A percentile compares a stretch with the other conserved stretches of the same genome.
These are phyloP conservation scores for Boletus insuetus DNA, from an alignment of 768 basidiomycete species.

Conservation along the genomic window DNA sequence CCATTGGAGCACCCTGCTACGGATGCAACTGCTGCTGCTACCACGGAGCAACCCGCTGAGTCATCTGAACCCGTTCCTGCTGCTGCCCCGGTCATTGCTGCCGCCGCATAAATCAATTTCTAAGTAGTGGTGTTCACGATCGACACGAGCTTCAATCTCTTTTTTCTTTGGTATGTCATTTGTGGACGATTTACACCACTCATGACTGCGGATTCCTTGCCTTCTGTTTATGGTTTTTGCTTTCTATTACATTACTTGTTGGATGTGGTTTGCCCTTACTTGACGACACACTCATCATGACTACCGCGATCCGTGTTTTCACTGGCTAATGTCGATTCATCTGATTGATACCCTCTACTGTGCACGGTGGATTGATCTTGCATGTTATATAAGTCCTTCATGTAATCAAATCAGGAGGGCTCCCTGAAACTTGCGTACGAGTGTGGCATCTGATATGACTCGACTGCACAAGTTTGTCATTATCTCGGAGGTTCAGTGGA, in stretches of 20 bases:
- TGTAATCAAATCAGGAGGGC: conserved; percentile 30
- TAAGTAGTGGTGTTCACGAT: conserved; percentile 35
- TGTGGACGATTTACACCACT: conserved; percentile 35
- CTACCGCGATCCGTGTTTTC: conserved; percentile 59
- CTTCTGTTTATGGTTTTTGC: conserved; percentile 33
- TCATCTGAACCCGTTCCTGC: conserved; percentile 40
- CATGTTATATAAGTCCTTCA: conserved; percentile 33
- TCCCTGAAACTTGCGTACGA: background rate
- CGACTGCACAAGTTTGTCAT: conserved; percentile 7
- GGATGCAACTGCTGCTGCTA: conserved; percentile 38
- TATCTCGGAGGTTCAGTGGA: background rate
- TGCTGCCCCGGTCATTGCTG: conserved; percentile 67
- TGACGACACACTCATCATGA: conserved; percentile 61
- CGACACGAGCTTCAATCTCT: conserved; percentile 42
- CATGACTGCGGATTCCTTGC: conserved; percentile 37
- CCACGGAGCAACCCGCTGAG: conserved; percentile 37
- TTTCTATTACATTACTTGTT: conserved; percentile 45
- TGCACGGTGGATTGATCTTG: conserved; percentile 30
- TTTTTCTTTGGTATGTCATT: conserved; percentile 36
- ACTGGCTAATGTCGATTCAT: conserved; percentile 68
- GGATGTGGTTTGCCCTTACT: conserved; percentile 60
- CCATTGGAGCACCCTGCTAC: conserved; percentile 79
- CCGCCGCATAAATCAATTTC: conserved; percentile 61
- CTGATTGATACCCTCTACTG: conserved; percentile 51
- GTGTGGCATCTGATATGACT: conserved; percentile 19